Base-by-base conservation (phyloP, 176 grass and related monocot species). In the Zea luxurians region DNA sequence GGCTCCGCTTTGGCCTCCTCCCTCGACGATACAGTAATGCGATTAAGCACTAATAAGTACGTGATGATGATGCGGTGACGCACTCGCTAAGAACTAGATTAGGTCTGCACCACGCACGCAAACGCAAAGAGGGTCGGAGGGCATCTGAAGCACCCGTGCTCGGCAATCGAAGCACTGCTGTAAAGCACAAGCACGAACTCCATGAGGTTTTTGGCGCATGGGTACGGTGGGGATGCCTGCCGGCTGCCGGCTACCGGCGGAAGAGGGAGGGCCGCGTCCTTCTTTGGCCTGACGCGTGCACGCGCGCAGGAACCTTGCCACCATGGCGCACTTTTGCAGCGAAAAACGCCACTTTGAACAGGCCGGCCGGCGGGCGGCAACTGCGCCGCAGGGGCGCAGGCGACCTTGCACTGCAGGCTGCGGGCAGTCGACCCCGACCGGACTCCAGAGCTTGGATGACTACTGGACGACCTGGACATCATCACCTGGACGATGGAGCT, bases 211-310 rank as follows among this genome's bases (percentile, higher is more conserved):
- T 44, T 20, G 21, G 3, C 20, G 40, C 36, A 34, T 43, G 20
- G 8, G 18, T 4, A 8, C 4, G 16, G 38, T 18, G 66, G 52
- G 66, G 52, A 48, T 8, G 21, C 20, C 58, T 70, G 61, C 41
- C 7, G 40, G 38, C 37, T 4, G 42, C 46, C 48, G 48, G 35
- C 8, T 2, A 3, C 8, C 2, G 70, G 49, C 2, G 21, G 27
- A 2, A 2, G 47, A 7, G 48, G 57, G 45, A 21, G 35, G 79
- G 4, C 42, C 0, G 45, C 6, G 80, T 13, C 47, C 60, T 54
- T 73, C 47, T 70, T 37, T 37, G 13, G 15, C 37, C 71, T 59
- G 62, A 54, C 71, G 80, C 61, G 80, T 57, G 80, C 80, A 64
- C 60, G 47, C 69, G 11, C 36, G 48, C 64, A 49, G 42, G 64